Evolutionary conservation across 305 asterid species (phyloP).

Genomic region (Stenogyne calaminthoides): DNA sequence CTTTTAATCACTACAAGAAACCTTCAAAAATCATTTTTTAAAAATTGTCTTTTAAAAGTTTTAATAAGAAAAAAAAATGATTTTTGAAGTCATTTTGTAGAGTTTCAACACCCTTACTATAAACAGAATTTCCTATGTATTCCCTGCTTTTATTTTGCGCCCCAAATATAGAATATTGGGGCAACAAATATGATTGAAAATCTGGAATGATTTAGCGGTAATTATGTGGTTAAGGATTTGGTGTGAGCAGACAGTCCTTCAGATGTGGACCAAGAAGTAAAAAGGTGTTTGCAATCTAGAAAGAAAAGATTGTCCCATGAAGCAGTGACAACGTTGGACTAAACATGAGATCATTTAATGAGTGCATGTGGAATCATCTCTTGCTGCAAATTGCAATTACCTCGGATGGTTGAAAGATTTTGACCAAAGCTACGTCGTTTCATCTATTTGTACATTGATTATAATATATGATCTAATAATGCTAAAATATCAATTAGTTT

Average conservation of each 20-base stretch:
- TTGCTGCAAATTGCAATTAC: slow-evolving; percentile 9
- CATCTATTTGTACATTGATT: neutral
- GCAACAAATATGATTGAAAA: neutral
- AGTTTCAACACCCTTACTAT: too few relatives aligned
- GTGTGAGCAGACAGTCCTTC: slow-evolving; percentile 23
- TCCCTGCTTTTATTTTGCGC: neutral
- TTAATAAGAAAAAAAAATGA: too few relatives aligned
- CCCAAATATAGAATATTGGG: neutral
- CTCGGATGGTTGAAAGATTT: neutral
- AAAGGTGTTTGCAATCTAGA: neutral
- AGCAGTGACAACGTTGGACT: slow-evolving; percentile 36
- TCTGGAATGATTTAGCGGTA: neutral
- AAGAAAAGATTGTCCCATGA: slow-evolving; percentile 29
- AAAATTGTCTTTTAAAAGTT: too few relatives aligned
- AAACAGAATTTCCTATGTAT: neutral
- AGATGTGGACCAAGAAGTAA: slow-evolving; percentile 31
- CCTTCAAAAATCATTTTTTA: too few relatives aligned
- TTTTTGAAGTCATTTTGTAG: too few relatives aligned
- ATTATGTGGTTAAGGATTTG: slow-evolving; percentile 4
- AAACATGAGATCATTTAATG: neutral
- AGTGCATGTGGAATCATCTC: neutral
- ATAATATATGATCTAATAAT: too few relatives aligned
- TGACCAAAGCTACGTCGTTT: neutral
- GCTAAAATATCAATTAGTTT: too few relatives aligned
- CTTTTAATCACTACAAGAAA: too few relatives aligned